These are phyloP conservation scores for Rhododendron griersonianum DNA, from an alignment of 148 eudicot genomes.

Conservation along the genomic window DNA sequence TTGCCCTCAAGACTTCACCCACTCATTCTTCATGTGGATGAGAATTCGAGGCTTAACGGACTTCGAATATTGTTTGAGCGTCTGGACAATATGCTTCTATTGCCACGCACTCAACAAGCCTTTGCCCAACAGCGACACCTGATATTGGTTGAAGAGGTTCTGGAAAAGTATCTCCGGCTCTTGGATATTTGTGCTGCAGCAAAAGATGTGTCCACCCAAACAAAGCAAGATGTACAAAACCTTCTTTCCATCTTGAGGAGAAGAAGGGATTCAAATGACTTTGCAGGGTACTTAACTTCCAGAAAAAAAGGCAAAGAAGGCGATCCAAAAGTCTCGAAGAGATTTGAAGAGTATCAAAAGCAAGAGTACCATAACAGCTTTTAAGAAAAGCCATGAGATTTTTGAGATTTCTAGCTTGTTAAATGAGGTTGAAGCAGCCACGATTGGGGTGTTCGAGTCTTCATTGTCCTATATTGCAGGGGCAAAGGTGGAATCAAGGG, in stretches of 20 bases:
- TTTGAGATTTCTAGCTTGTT: conserved; percentile 1
- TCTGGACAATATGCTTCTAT: conserved; percentile 21
- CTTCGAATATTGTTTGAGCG: background rate
- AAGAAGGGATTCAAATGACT: conserved; percentile 25
- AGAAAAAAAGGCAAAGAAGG: conserved; percentile 33
- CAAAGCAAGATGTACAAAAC: conserved; percentile 32
- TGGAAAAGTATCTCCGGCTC: conserved; percentile 38
- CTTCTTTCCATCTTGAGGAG: conserved; percentile 39
- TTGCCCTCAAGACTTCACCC: conserved; percentile 20
- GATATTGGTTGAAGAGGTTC: conserved; percentile 9
- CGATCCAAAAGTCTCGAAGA: conserved; percentile 29
- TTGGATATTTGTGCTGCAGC: conserved; percentile 40
- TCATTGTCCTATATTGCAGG: conserved; percentile 5
- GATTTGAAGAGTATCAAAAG: conserved; percentile 20
- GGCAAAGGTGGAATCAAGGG: background rate
- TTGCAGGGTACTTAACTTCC: conserved; percentile 18
- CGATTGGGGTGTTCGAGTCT: conserved; percentile 15
- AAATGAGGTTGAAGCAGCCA: conserved; percentile 19
- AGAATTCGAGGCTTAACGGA: background rate
- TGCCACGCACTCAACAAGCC: conserved; percentile 17
- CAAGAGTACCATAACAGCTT: background rate
- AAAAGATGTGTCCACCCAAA: conserved; percentile 29
- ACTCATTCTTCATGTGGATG: conserved; percentile 8
- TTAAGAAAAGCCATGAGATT: conserved; percentile 2
- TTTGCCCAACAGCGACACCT: background rate